Evolutionary conservation across 257 asterid species (phyloP).

Genomic region (Gentiana macrophylla): DNA sequence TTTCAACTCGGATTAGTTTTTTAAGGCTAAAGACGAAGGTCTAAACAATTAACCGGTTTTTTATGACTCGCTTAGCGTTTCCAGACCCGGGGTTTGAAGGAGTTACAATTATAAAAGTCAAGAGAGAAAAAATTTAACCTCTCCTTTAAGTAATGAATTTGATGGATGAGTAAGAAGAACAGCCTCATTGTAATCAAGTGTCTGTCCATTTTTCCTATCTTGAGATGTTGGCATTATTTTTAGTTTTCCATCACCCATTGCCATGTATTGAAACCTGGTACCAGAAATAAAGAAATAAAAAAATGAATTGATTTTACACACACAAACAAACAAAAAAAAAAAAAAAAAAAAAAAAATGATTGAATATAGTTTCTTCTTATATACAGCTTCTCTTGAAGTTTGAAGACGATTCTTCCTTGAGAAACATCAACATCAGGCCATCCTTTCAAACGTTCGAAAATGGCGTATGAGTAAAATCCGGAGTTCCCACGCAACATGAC

Average conservation of each 20-base stretch:
- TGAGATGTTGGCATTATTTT: conserved; percentile 67
- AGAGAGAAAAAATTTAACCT: conserved; percentile 26
- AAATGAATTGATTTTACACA: background rate
- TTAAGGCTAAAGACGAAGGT: too few relatives aligned
- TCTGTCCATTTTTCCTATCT: conserved; percentile 45
- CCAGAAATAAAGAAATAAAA: background rate
- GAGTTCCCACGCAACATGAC: conserved; percentile 47
- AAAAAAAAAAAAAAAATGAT: too few relatives aligned
- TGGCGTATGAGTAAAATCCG: conserved; percentile 65
- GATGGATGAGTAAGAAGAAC: conserved; percentile 64
- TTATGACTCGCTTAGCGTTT: too few relatives aligned
- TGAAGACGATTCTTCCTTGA: conserved; percentile 64
- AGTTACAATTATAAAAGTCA: too few relatives aligned
- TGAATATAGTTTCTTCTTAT: background rate
- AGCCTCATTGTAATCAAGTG: conserved; percentile 74
- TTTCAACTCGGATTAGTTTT: too few relatives aligned
- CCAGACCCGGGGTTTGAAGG: too few relatives aligned
- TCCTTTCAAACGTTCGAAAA: conserved; percentile 56
- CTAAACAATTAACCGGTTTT: too few relatives aligned
- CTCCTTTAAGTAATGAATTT: conserved; percentile 54
- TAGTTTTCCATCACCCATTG: conserved; percentile 67
- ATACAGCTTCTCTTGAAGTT: conserved; percentile 52
- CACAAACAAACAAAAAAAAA: too few relatives aligned
- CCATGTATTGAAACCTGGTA: conserved; percentile 72
- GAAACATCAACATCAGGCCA: conserved; percentile 58